phyloP scores from a whole-genome alignment of 2,329 filamentous ascomycete species.

The Calonectria leucothoes region DNA sequence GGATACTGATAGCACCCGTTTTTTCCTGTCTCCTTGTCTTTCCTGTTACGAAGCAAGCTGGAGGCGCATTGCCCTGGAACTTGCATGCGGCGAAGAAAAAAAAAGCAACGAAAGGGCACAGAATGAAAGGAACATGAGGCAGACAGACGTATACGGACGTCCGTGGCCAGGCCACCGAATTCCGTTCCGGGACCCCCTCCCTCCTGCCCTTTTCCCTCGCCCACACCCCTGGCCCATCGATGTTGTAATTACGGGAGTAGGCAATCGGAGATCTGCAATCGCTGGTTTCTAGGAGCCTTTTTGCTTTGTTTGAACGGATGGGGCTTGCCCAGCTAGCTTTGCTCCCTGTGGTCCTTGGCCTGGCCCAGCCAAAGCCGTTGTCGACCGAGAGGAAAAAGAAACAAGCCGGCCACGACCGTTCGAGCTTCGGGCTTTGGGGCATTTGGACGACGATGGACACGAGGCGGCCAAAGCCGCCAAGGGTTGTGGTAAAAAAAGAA shows the following conservation, averaged over 20 bases:
- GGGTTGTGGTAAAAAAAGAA: conserved; percentile 7
- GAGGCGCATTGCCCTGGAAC: not conserved
- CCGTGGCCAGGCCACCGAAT: not conserved
- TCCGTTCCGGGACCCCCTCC: not conserved
- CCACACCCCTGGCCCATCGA: not conserved
- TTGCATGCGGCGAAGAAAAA: not conserved
- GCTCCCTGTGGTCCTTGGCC: not conserved
- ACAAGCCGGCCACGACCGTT: not conserved
- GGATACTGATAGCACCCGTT: not conserved
- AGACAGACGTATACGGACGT: too few species aligned
- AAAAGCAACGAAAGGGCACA: conserved; percentile 5
- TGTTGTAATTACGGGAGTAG: conserved; percentile 5
- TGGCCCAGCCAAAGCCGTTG: not conserved
- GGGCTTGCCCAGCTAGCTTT: not conserved
- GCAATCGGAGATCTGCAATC: conserved; percentile 6
- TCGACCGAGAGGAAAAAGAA: not conserved
- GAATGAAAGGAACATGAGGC: not conserved
- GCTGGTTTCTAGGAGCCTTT: conserved; percentile 1
- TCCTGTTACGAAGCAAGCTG: not conserved
- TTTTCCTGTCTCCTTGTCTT: not conserved
- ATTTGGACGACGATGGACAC: too few species aligned
- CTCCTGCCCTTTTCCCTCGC: not conserved
- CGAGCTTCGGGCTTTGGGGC: not conserved
- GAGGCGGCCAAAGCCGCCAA: too few species aligned
- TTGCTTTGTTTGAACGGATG: conserved; percentile 5